Evolutionary conservation across 352 stramenopile genomes (phyloP).

Genomic region (Globisporangium emineosum): DNA sequence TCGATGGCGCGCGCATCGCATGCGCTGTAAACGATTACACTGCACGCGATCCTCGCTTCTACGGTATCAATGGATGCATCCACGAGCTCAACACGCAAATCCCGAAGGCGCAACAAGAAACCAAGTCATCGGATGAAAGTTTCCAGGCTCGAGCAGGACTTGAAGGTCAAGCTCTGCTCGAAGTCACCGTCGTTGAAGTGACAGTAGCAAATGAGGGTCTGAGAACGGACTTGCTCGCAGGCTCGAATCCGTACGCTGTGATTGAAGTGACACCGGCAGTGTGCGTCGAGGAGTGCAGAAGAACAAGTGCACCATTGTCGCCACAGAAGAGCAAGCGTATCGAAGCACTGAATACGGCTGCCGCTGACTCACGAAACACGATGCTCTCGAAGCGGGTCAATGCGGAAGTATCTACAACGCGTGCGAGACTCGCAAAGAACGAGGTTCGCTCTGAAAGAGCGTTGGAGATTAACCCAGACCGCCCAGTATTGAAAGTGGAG

Average conservation of each 20-base stretch:
- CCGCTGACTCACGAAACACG: slow-evolving; percentile 33
- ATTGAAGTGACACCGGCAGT: slow-evolving; percentile 57
- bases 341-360: slow-evolving; percentile 30
- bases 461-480: slow-evolving; percentile 25
- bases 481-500: slow-evolving; percentile 44
- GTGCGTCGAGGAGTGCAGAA: slow-evolving; percentile 55
- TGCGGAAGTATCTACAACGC: slow-evolving; percentile 57
- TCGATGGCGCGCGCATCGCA: slow-evolving; percentile 67
- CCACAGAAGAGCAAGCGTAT: slow-evolving; percentile 47
- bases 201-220: slow-evolving; percentile 21
- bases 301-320: slow-evolving; percentile 39
- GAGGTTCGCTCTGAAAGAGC: slow-evolving; percentile 56
- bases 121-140: slow-evolving; percentile 44
- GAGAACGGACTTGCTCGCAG: slow-evolving; percentile 24
- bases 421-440: slow-evolving; percentile 50
- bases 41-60: slow-evolving; percentile 60
- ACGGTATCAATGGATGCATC: slow-evolving; percentile 78
- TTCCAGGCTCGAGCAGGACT: slow-evolving; percentile 53
- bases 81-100: slow-evolving; percentile 66
- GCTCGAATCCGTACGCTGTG: slow-evolving; percentile 49
- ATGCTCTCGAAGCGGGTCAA: slow-evolving; percentile 48
- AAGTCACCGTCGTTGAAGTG: slow-evolving; percentile 49
- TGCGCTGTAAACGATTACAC: slow-evolving; percentile 67
- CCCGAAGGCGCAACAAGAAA: slow-evolving; percentile 51
- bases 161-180: slow-evolving; percentile 57